Base-by-base conservation (phyloP, 148 eudicot species). In the Dianthus caryophyllus region DNA sequence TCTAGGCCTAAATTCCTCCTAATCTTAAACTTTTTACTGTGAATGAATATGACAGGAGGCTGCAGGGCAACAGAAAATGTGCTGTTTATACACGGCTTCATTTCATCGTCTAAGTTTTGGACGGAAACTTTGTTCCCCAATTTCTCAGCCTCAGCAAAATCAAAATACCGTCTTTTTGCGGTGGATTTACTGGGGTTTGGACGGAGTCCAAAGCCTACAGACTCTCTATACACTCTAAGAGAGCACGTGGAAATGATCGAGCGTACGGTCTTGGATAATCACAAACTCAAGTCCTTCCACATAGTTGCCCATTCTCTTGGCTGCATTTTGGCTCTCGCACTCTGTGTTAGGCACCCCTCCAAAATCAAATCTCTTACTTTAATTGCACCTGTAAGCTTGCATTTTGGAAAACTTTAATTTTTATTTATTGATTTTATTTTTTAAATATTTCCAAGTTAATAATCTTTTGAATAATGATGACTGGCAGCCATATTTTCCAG, bases 231-330 rank as follows among this genome's bases (percentile, higher is more conserved):
- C 74, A 93, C 98, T 0, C 59, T 93, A 20, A 75, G 85, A 59
- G 98, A 93, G 67, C 98, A 93, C 51, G 73, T 93, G 13, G 91
- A 89, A 38, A 89, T 87, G 96, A 93, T 93, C 14, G 96, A 93
- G 51, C 75, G 73, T 14, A 82, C 96, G 0, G 96, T 93, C 24
- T 65, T 93, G 20, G 84, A 81, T 33, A 79, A 70, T 0, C 69
- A 87, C 76, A 72, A 76, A 18, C 81, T 93, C 1, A 82, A 84
- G 69, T 89, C 94, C 3, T 87, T 93, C 74, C 98, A 93, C 82
- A 87, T 93, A 7, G 98, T 93, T 4, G 98, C 98, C 1, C 98
- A 93, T 73, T 93, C 98, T 2, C 76, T 93, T 25, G 98, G 98
- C 7, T 93, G 98, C 85, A 89, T 93, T 68, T 56, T 93, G 62